Evolutionary conservation across 306 rosid species (phyloP), one percentile per base, ranked within the genome.

Genomic region (Vigna reflexopilosa): DNA sequence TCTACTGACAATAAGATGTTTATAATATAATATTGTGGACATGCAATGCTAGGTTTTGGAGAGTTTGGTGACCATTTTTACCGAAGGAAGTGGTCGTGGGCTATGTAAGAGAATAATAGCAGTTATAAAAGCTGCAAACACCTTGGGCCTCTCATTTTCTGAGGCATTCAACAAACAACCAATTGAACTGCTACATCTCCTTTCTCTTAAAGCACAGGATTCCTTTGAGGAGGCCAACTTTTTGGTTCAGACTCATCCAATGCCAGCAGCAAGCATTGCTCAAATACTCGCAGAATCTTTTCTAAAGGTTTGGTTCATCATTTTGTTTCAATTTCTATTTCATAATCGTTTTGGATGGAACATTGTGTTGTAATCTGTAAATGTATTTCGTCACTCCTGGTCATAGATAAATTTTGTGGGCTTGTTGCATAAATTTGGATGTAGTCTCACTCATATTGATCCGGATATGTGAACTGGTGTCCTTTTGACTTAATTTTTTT

Each of bases 231-330:
- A 94, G 89, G 98, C 98, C 59, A 76, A 83, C 28, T 86, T 90
- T 73, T 90, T 92, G 47, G 97, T 94, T 80, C 94, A 88, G 77
- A 89, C 97, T 85, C 95, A 94, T 83, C 85, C 90, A 30, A 90
- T 94, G 97, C 91, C 97, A 48, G 91, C 97, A 5, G 87, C 97
- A 50, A 92, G 88, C 77, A 90, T 92, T 83, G 98, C 98, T 71
- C 98, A 90, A 85, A 92, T 94, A 86, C 97, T 94, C 63, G 94
- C 98, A 24, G 98, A 94, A 83, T 94, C 98, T 76, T 94, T 94
- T 88, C 83, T 94, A 32, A 94, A 94, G 97, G 98, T 94, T 78
- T 70, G 70, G 58, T 83, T 79, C 28, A 11, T 78, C 55, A 40
- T 71, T 51, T 55, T 62, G 49, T 51, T 63, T 55, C 19, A 2